Evolutionary conservation across 202 grass and related monocot species (phyloP).

Genomic region (Thinopyrum obtusiflorum): DNA sequence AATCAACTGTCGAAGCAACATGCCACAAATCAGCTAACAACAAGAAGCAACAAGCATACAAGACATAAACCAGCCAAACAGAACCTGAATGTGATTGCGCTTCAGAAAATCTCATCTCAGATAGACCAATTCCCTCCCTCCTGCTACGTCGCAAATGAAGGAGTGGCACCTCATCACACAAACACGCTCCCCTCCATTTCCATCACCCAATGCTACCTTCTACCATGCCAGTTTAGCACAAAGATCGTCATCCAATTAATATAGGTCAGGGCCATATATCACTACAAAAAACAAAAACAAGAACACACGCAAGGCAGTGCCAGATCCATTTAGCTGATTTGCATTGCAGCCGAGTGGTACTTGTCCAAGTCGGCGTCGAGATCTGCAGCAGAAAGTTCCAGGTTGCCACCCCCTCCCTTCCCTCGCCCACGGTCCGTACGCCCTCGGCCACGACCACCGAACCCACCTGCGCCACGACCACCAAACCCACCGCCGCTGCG

Average conservation of each 20-base stretch:
- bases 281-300: not conserved
- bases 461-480: not conserved
- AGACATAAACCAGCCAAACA: not conserved
- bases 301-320: not conserved
- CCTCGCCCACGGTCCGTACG: constrained; percentile 6
- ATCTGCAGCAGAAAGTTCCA: constrained; percentile 51
- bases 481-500: not conserved
- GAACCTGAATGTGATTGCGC: not conserved
- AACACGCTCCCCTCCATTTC: not conserved
- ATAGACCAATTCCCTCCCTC: not conserved
- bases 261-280: constrained; percentile 6
- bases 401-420: constrained; percentile 4
- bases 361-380: constrained; percentile 73
- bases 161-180: not conserved
- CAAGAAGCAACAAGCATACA: not conserved
- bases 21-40: not conserved
- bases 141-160: not conserved
- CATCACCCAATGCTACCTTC: not conserved
- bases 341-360: constrained; percentile 49
- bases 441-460: constrained; percentile 3
- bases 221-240: not conserved
- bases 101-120: not conserved
- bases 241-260: not conserved
- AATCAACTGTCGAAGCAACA: not conserved
- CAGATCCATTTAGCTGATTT: constrained; percentile 42